Evolutionary conservation across 768 basidiomycete genomes (phyloP).

Genomic region (Rhodotorula taiwanensis): DNA sequence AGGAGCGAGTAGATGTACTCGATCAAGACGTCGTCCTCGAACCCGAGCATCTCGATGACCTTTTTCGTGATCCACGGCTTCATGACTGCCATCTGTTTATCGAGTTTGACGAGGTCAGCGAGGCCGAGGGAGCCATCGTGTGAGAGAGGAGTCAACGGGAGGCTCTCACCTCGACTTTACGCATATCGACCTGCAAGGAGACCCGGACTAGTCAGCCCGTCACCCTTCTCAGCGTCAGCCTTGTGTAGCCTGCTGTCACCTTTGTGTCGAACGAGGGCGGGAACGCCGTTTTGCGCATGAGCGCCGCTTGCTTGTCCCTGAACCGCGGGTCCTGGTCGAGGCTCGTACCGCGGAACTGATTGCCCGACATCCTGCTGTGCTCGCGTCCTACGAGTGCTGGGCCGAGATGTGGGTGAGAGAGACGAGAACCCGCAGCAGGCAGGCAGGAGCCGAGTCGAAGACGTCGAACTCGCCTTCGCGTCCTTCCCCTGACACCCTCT

Average conservation of each 20-base stretch:
- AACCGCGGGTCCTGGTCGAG: slow-evolving; percentile 19
- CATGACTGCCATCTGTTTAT: slow-evolving; percentile 86
- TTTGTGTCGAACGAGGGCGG: slow-evolving; percentile 37
- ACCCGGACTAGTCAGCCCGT: neutral
- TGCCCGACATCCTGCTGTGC: too few species aligned
- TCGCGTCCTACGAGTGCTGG: too few species aligned
- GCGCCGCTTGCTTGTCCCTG: slow-evolving; percentile 19
- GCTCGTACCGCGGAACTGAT: too few species aligned
- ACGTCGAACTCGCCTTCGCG: too few species aligned
- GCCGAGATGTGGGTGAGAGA: too few species aligned
- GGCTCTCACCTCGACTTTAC: slow-evolving; percentile 26
- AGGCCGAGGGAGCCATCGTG: neutral
- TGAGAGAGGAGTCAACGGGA: neutral
- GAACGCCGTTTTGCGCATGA: slow-evolving; percentile 27
- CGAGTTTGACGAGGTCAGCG: slow-evolving; percentile 52
- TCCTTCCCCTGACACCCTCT: too few species aligned
- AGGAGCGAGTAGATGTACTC: slow-evolving; percentile 93
- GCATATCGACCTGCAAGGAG: slow-evolving; percentile 37
- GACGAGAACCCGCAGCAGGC: too few species aligned
- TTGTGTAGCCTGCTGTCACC: neutral
- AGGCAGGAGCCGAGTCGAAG: too few species aligned
- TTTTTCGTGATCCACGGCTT: slow-evolving; percentile 93
- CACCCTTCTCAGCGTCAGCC: neutral
- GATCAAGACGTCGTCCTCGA: slow-evolving; percentile 94
- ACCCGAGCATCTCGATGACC: slow-evolving; percentile 77